Evolutionary conservation across 2,329 filamentous ascomycete genomes (phyloP), one percentile per base, ranked within the genome.

Genomic region (Metarhizium rileyi): DNA sequence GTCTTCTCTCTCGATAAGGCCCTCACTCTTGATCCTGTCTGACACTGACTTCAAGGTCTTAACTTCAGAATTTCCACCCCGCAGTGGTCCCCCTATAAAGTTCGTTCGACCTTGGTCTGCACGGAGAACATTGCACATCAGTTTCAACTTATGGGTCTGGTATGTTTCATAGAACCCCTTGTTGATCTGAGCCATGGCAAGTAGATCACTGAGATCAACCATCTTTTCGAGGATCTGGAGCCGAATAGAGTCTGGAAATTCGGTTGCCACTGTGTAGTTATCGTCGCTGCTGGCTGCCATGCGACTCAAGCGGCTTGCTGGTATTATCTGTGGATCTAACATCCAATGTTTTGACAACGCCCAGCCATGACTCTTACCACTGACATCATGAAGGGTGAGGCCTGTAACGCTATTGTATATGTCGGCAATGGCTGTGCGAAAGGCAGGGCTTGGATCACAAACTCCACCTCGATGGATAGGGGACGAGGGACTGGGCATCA

Each of bases 351-450:
- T 70, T 2, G 70, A 73, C 2, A 77, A 52, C 0, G 66, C 74
- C 75, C 74, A 78, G 5, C 74, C 75, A 28, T 73, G 71, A 36
- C 67, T 66, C 55, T 66, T 66, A 0, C 73, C 73, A 16, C 69
- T 73, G 1, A 77, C 67, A 27, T 78, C 74, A 43, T 68, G 63
- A 0, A 78, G 63, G 2, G 73, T 76, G 4, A 78, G 52, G 0
- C 75, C 76, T 6, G 62, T 59, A 3, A 78, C 66, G 48, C 74
- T 76, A 48, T 75, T 75, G 50, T 70, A 75, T 2, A 78, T 71
- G 50, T 78, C 74, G 25, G 66, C 70, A 9, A 78, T 62, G 6
- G 72, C 69, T 4, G 65, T 63, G 8, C 73, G 67, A 47, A 79
- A 76, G 0, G 69, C 61, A 1, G 72, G 67, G 5, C 69, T 68